A percentile compares a stretch with the other conserved stretches of the same genome.
phyloP scores from a whole-genome alignment of 2,329 filamentous ascomycete species.

The Neospermospora avenae region DNA sequence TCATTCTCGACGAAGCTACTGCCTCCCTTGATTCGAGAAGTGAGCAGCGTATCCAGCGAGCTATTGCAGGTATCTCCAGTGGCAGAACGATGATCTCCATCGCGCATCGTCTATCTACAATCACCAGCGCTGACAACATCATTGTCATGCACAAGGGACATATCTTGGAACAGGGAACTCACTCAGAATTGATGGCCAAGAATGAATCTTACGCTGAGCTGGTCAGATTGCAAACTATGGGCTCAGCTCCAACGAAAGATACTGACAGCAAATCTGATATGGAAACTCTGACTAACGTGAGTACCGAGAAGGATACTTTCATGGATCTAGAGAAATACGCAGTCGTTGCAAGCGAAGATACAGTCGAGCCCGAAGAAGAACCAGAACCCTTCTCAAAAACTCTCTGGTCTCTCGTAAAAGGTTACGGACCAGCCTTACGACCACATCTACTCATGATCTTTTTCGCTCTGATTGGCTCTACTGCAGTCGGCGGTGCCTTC shows the following conservation, averaged over 20 bases:
- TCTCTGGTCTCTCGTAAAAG: slow-evolving; percentile 18
- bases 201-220: slow-evolving; percentile 49
- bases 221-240: slow-evolving; percentile 38
- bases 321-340: neutral
- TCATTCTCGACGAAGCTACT: slow-evolving; percentile 61
- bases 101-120: slow-evolving; percentile 84
- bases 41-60: slow-evolving; percentile 84
- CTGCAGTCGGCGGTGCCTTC: slow-evolving; percentile 54
- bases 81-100: slow-evolving; percentile 91
- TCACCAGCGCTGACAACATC: slow-evolving; percentile 86
- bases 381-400: slow-evolving; percentile 18
- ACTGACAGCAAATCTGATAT: slow-evolving; percentile 12
- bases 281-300: slow-evolving; percentile 11
- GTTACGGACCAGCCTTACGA: slow-evolving; percentile 8
- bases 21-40: slow-evolving; percentile 76
- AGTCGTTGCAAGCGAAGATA: neutral
- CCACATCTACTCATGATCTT: slow-evolving; percentile 18
- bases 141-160: slow-evolving; percentile 71
- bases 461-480: slow-evolving; percentile 43
- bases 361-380: slow-evolving; percentile 10
- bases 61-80: slow-evolving; percentile 72
- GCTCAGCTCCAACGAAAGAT: slow-evolving; percentile 18
- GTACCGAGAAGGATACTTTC: slow-evolving; percentile 11
- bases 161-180: slow-evolving; percentile 72
- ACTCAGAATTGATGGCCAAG: slow-evolving; percentile 62